phyloP scores from a whole-genome alignment of 345 rosid genomes.

The Salix caprea region DNA sequence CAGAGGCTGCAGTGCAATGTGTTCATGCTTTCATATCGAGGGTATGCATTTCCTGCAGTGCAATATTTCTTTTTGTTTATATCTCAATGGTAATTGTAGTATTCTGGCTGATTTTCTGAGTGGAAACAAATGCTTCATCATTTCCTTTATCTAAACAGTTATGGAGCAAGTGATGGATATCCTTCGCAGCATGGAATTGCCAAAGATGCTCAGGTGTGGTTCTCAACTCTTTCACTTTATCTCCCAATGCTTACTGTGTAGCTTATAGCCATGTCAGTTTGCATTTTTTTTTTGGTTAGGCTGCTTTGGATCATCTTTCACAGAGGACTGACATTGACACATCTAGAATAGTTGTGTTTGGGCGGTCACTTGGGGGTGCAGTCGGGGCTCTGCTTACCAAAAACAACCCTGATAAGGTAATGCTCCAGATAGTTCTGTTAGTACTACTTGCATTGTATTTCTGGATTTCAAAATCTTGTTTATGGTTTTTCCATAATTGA shows the following conservation, averaged over 20 bases:
- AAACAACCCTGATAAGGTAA: slow-evolving; percentile 92
- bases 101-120: slow-evolving; percentile 13
- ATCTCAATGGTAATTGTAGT: slow-evolving; percentile 2
- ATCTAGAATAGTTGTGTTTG: slow-evolving; percentile 83
- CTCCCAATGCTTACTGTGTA: slow-evolving; percentile 8
- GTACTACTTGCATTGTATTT: not conserved
- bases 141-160: slow-evolving; percentile 38
- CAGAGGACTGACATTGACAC: slow-evolving; percentile 90
- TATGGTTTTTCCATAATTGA: not conserved
- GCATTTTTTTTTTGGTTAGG: slow-evolving; percentile 43
- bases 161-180: slow-evolving; percentile 92
- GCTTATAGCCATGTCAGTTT: slow-evolving; percentile 7
- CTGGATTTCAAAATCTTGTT: not conserved
- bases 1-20: slow-evolving; percentile 89
- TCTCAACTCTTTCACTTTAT: slow-evolving; percentile 5
- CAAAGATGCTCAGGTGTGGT: slow-evolving; percentile 82
- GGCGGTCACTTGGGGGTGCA: slow-evolving; percentile 99
- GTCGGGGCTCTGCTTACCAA: slow-evolving; percentile 84
- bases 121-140: slow-evolving; percentile 21
- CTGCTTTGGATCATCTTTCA: slow-evolving; percentile 90
- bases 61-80: not conserved
- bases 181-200: slow-evolving; percentile 93
- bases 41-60: slow-evolving; percentile 41
- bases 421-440: not conserved
- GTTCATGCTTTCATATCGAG: slow-evolving; percentile 98